Evolutionary conservation across 2,329 filamentous ascomycete genomes (phyloP).

Genomic region (Colletotrichum gigasporum): DNA sequence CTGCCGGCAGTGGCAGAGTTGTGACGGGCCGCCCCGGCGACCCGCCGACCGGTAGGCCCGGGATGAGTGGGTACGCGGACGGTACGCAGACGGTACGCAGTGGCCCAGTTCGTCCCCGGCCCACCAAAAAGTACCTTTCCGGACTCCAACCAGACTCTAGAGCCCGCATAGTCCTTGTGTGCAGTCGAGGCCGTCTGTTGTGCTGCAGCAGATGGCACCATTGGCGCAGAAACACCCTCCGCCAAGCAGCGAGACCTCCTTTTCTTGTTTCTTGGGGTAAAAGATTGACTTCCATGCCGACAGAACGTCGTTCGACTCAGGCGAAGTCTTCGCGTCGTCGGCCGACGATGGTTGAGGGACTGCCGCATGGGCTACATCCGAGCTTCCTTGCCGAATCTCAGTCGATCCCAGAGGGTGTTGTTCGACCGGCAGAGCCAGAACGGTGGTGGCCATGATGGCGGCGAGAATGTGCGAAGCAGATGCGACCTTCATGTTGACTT

Average conservation of each 20-base stretch:
- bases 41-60: too few relatives aligned
- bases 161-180: conserved; percentile 41
- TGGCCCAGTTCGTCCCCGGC: not conserved
- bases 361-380: not conserved
- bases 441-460: conserved; percentile 1
- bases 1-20: not conserved
- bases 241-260: not conserved
- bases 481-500: conserved; percentile 3
- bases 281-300: conserved; percentile 10
- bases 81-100: not conserved
- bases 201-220: conserved; percentile 40
- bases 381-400: not conserved
- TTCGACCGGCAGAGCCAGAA: conserved; percentile 13
- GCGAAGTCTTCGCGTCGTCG: not conserved
- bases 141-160: conserved; percentile 13
- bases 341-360: not conserved
- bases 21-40: not conserved
- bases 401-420: not conserved
- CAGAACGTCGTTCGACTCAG: not conserved
- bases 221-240: conserved; percentile 40
- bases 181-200: conserved; percentile 35
- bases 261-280: not conserved
- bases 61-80: not conserved
- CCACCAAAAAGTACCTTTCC: not conserved
- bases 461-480: not conserved